Conservation (phyloP, 1,284 basidiomycete species). For the Sphaerobolus stellatus region DNA sequence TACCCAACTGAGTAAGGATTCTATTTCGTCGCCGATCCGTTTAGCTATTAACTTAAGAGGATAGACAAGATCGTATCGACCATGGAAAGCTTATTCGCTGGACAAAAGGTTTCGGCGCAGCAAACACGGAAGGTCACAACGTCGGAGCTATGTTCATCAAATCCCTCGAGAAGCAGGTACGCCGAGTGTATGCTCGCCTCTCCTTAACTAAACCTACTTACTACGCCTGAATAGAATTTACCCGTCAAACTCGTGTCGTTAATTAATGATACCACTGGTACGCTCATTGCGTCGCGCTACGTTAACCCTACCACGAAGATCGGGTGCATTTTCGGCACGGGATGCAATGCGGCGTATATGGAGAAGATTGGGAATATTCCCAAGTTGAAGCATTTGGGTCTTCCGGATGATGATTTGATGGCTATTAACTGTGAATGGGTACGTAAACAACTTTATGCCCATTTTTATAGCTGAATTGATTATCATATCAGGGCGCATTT, state of each 20-base stretch:
- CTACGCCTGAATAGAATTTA: constrained; percentile 46
- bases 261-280: constrained; percentile 98
- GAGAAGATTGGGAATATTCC: constrained; percentile 77
- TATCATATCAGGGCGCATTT: constrained; percentile 79
- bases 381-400: constrained; percentile 76
- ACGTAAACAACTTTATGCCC: constrained; percentile 25
- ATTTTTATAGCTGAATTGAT: neutral
- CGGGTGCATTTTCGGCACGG: constrained; percentile 96
- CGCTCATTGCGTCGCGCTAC: constrained; percentile 95
- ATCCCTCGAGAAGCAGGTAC: constrained; percentile 73
- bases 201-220: constrained; percentile 2
- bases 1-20: constrained; percentile 78
- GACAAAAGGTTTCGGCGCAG: constrained; percentile 97
- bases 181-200: constrained; percentile 25
- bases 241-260: constrained; percentile 81
- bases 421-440: constrained; percentile 98
- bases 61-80: constrained; percentile 88
- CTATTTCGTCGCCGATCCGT: neutral
- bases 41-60: constrained; percentile 13
- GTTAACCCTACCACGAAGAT: constrained; percentile 90
- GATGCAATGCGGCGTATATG: constrained; percentile 98
- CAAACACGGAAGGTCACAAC: constrained; percentile 90
- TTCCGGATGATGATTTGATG: constrained; percentile 75
- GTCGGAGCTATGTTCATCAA: constrained; percentile 91
- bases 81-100: constrained; percentile 95